A percentile compares a stretch with the other conserved stretches of the same genome.
These are phyloP conservation scores for Fusarium beomiforme DNA, from an alignment of 2,329 filamentous ascomycete genomes.

Conservation along the genomic window DNA sequence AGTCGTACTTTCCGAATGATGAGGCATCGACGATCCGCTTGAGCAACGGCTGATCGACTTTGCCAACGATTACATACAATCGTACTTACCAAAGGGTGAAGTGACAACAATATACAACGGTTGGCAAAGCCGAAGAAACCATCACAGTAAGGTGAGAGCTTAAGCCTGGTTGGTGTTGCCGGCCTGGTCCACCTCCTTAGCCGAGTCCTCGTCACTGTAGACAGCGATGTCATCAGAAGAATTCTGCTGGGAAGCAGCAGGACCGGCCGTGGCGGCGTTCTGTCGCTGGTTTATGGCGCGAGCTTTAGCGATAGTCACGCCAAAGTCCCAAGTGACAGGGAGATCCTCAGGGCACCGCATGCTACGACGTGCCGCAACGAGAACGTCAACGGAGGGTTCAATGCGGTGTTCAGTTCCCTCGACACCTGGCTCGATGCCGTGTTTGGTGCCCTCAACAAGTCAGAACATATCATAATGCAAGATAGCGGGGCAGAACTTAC, in stretches of 20 bases:
- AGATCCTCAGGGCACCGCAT: neutral
- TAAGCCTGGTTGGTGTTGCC: too few species aligned
- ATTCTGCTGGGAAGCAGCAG: too few species aligned
- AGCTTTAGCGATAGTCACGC: rapidly evolving
- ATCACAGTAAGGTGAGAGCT: too few species aligned
- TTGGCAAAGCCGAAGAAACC: neutral
- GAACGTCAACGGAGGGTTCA: too few species aligned
- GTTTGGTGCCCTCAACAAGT: neutral
- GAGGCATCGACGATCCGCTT: slow-evolving; percentile 83
- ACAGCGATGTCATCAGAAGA: too few species aligned
- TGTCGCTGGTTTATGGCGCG: rapidly evolving
- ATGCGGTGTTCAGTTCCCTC: too few species aligned
- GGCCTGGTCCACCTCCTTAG: too few species aligned
- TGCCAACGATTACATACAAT: slow-evolving; percentile 88
- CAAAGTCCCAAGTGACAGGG: rapidly evolving
- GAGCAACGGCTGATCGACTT: slow-evolving; percentile 79
- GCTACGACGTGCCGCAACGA: rapidly evolving
- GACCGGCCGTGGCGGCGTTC: neutral
- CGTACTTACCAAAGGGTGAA: slow-evolving; percentile 76
- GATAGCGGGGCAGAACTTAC: neutral
- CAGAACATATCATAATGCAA: neutral
- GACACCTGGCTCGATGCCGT: too few species aligned
- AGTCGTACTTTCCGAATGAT: slow-evolving; percentile 87
- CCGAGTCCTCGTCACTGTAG: too few species aligned
- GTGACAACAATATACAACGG: neutral